Evolutionary conservation across 257 asterid species (phyloP), one percentile per base, ranked within the genome.

Genomic region (Lycium barbarum): DNA sequence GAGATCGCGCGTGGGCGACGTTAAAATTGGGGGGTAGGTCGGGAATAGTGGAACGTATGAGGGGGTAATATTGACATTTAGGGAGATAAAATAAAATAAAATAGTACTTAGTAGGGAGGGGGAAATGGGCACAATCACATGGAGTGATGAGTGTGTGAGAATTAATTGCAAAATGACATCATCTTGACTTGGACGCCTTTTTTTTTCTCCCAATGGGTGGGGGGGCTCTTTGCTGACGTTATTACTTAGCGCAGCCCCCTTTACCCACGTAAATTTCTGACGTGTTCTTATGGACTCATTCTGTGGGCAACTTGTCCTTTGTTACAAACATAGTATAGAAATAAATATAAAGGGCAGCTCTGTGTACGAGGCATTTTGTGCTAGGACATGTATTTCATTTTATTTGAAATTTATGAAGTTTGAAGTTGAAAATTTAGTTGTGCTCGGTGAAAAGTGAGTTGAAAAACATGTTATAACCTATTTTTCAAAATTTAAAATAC

Each of bases 111-210:
- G 33, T 26, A 26, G 33, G 33, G 33, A 26, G 33, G 8, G 3
- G 36, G 5, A 20, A 73, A 36, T 7, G 84, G 84, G 78, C 18
- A 38, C 15, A 67, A 49, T 85, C 92, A 87, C 90, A 86, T 88
- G 91, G 88, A 65, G 83, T 15, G 89, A 78, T 53, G 71, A 33
- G 20, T 33, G 83, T 59, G 47, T 61, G 47, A 14, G 47, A 14
- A 85, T 83, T 45, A 66, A 87, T 83, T 83, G 83, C 63, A 57
- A 9, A 14, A 9, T 82, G 85, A 86, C 91, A 88, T 80, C 89
- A 88, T 47, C 8, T 82, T 84, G 88, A 66, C 88, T 88, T 79
- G 40, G 85, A 73, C 43, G 54, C 54, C 10, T 54, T 38, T 11
- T 26, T 26, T 2, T 45, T 65, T 14, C 71, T 12, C 62, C 10